Evolutionary conservation across 495 filamentous ascomycete genomes (phyloP), one percentile per base, ranked within the genome.

Genomic region (Acidomyces sp.): DNA sequence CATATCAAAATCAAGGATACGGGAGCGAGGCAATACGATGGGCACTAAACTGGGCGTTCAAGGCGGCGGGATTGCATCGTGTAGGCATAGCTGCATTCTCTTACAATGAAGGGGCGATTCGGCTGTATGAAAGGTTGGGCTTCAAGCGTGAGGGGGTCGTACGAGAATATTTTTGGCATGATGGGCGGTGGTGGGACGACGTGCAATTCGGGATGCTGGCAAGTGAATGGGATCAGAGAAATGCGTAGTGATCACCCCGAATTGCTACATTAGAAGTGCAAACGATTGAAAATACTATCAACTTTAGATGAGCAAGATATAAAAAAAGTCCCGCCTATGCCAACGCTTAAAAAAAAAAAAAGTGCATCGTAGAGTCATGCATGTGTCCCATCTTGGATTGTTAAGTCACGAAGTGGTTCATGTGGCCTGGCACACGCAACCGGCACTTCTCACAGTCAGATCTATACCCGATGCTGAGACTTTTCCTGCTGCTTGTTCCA

Each of bases 371-470:
- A 4, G 6, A 4, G 31, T 40, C 37, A 16, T 40, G 9, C 19
- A 19, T 17, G 19, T 24, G 9, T 34, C 15, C 13, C 2, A 2
- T n/a, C 27, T 19, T 20, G 9, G 18, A 4, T 24, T 9, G 7
- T 9, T 21, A 43, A 6, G 21, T 38, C 13, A 46, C 34, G 29
- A 88, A 85, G 59, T 93, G 85, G 51, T 78, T 86, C 51, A 86
- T 88, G 58, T 93, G 85, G 0, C 85, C 85, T 0, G 84, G 85
- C 21, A 88, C 78, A 57, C 75, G 79, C 49, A 66, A 66, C 36
- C 68, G 70, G 57, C 85, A 93, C 61, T 88, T 88, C 39, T 86
- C 82, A 59, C 85, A 93, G 57, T 88, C 82, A 10, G 78, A 74
- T 28, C 84, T 68, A 60, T 80, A 90, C 15, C 85, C 85, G 76